Base-by-base conservation (phyloP, 805 yeast genomes). In the Metschnikowia gelsemii region DNA sequence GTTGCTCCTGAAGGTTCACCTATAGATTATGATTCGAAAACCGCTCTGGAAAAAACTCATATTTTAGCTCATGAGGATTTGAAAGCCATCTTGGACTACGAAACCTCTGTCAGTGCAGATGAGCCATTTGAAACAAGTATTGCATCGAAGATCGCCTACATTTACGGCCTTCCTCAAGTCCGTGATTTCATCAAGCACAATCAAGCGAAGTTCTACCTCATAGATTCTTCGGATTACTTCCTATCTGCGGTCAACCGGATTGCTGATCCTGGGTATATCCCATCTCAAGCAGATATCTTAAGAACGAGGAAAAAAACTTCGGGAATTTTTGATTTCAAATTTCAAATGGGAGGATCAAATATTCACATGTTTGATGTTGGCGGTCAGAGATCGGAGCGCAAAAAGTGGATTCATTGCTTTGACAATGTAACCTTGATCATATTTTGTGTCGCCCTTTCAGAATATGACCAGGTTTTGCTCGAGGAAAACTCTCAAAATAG, bases 401-500 rank as follows among this genome's bases (percentile, higher is more conserved):
- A 86, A 57, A 91, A 93, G 63, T 93, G 99, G 99, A 89, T 93
- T 47, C 95, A 93, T 64, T 87, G 96, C 58, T 93, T 93, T 56
- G 96, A 89, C 62, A 88, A 89, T 54, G 96, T 90, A 24, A 85
- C 96, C 0, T 72, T 86, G 34, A 84, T 90, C 37, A 87, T 90
- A 45, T 90, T 89, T 59, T 89, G 96, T 62, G 96, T 89, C 17
- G 89, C 97, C 0, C 64, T 90, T 40, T 82, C 91, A 2, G 97
- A 90, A 59, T 90, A 90, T 58, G 96, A 90, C 61, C 96, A 89
- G 64, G 82, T 79, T 3, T 65, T 90, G 45, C 63, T 87, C 44
- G 97, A 52, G 40, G 63, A 59, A 39, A 57, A 48, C 41, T 42
- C 55, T 29, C 63, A 59, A 42, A 59, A 59, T 42, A 38, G 63